Evolutionary conservation across 805 yeast genomes (phyloP).

Genomic region (Lachancea waltii): DNA sequence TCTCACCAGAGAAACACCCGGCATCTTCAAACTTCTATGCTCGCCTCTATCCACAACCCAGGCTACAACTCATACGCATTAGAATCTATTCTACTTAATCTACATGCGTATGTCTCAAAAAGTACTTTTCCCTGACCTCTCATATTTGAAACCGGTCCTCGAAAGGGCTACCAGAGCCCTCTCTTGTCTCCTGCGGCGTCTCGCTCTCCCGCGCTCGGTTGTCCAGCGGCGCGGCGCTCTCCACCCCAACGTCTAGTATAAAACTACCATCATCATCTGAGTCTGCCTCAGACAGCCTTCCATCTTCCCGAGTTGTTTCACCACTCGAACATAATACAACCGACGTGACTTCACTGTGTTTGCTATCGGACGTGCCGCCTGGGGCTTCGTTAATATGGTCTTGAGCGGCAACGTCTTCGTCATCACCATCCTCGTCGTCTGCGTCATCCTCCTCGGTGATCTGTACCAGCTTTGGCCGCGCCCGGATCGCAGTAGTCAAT

Average conservation of each 20-base stretch:
- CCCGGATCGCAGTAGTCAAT: slow-evolving; percentile 66
- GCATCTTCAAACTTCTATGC: too few relatives aligned
- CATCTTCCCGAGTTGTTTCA: slow-evolving; percentile 18
- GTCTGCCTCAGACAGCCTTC: slow-evolving; percentile 18
- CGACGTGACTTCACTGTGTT: slow-evolving; percentile 23
- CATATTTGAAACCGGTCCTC: slow-evolving; percentile 12
- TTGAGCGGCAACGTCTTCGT: slow-evolving; percentile 6
- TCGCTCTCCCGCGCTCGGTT: not conserved
- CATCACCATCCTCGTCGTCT: slow-evolving; percentile 11
- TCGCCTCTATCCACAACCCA: too few relatives aligned
- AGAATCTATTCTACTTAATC: too few relatives aligned
- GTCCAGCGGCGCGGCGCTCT: slow-evolving; percentile 3
- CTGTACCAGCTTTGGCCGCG: slow-evolving; percentile 59
- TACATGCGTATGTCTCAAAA: not conserved
- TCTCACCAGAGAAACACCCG: too few relatives aligned
- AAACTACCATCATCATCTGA: slow-evolving; percentile 27
- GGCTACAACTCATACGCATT: too few relatives aligned
- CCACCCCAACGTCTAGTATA: slow-evolving; percentile 26
- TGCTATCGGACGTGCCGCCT: slow-evolving; percentile 14
- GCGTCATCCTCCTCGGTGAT: slow-evolving; percentile 21
- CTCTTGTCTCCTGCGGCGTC: slow-evolving; percentile 3
- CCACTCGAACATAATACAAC: slow-evolving; percentile 4
- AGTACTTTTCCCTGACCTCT: too few relatives aligned
- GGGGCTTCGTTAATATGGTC: slow-evolving; percentile 3
- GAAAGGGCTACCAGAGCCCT: slow-evolving; percentile 15